A percentile compares a stretch with the other conserved stretches of the same genome.
phyloP scores from a whole-genome alignment of 208 protist species.

The Novymonas esmeraldas region DNA sequence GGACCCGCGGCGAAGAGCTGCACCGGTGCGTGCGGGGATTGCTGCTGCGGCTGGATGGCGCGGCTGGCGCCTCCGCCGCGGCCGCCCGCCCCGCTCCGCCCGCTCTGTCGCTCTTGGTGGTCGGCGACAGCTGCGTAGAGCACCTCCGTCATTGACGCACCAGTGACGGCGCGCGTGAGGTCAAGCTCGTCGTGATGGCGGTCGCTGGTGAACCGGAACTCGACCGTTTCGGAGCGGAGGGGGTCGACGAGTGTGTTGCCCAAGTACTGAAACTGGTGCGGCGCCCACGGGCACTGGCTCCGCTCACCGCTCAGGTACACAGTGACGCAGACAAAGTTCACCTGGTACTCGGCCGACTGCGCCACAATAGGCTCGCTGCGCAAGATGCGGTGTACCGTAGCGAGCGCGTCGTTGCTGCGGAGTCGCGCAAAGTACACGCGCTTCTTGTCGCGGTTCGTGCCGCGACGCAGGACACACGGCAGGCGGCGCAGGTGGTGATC shows the following conservation, averaged over 20 bases:
- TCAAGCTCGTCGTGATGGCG: constrained; percentile 46
- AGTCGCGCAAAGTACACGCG: constrained; percentile 66
- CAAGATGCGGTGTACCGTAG: constrained; percentile 42
- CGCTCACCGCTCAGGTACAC: constrained; percentile 45
- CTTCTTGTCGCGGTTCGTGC: constrained; percentile 84
- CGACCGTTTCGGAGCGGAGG: constrained; percentile 53
- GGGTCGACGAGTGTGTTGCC: constrained; percentile 38
- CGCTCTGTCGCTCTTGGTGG: constrained; percentile 12
- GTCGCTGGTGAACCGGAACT: constrained; percentile 51
- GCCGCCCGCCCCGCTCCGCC: neutral
- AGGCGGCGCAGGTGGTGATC: constrained; percentile 52
- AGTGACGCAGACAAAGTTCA: constrained; percentile 67
- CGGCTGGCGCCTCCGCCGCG: constrained; percentile 2
- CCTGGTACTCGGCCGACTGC: constrained; percentile 70
- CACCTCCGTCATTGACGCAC: constrained; percentile 17
- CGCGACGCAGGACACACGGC: constrained; percentile 62
- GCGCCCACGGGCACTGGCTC: constrained; percentile 24
- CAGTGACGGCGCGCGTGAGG: constrained; percentile 50
- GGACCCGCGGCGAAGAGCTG: neutral
- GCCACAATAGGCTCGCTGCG: constrained; percentile 30
- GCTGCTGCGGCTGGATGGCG: constrained; percentile 14
- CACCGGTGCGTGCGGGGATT: neutral
- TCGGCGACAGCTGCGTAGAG: constrained; percentile 23
- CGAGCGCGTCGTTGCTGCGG: constrained; percentile 65
- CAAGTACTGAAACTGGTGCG: constrained; percentile 37